These are phyloP conservation scores for Pilobolus umbonatus DNA, from an alignment of 192 early-diverging fungal genomes.

Conservation along the genomic window DNA sequence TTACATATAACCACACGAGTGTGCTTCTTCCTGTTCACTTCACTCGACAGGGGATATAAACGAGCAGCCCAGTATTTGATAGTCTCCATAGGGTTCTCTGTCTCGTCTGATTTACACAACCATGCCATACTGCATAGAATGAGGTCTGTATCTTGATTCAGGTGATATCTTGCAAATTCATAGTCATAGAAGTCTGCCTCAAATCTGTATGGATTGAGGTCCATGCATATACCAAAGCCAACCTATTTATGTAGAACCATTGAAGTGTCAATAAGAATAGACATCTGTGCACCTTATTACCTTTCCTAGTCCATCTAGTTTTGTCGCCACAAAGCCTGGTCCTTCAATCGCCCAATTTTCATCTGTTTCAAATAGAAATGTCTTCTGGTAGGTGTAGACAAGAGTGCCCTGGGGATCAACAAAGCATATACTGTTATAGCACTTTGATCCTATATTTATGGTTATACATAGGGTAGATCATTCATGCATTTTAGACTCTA, in stretches of 20 bases:
- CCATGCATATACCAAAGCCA: conserved; percentile 83
- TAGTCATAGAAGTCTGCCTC: conserved; percentile 54
- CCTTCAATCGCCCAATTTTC: conserved; percentile 75
- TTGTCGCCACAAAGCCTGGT: conserved; percentile 47
- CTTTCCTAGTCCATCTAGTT: conserved; percentile 52
- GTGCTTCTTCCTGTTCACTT: background rate
- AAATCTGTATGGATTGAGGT: conserved; percentile 75
- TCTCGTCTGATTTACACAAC: conserved; percentile 37
- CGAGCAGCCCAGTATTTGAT: conserved; percentile 31
- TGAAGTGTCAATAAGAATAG: background rate
- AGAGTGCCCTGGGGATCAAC: conserved; percentile 46
- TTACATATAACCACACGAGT: conserved; percentile 26
- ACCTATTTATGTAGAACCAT: conserved; percentile 34
- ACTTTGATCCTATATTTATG: conserved; percentile 20
- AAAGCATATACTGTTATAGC: conserved; percentile 61
- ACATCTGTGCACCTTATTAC: conserved; percentile 21
- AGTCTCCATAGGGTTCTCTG: background rate
- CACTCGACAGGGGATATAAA: conserved; percentile 16
- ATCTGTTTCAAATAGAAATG: conserved; percentile 65
- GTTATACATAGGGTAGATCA: background rate
- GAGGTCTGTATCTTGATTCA: conserved; percentile 37
- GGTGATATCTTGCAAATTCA: conserved; percentile 68
- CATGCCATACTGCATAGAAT: conserved; percentile 69
- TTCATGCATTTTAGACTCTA: conserved; percentile 8
- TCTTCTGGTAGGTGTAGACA: conserved; percentile 63